Evolutionary conservation across 495 filamentous ascomycete species (phyloP).

Genomic region (Cryomyces minteri): DNA sequence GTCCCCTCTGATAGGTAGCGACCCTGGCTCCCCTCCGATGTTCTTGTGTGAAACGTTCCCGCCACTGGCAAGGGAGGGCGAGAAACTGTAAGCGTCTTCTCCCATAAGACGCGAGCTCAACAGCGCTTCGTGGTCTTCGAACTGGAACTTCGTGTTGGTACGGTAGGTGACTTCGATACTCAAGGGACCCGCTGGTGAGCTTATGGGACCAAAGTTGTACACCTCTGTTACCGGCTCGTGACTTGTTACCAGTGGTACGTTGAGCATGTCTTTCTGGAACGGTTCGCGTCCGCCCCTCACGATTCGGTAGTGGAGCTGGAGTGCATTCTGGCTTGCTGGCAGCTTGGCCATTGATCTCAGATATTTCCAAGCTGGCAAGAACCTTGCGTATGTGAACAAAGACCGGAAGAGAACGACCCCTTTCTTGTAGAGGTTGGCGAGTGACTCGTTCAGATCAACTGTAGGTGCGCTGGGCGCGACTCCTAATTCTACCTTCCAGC

Average conservation of each 20-base stretch:
- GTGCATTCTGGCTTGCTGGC: conserved; percentile 42
- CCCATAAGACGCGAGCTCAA: conserved; percentile 94
- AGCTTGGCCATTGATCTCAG: conserved; percentile 38
- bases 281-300: conserved; percentile 33
- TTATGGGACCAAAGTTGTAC: conserved; percentile 60
- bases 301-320: conserved; percentile 68
- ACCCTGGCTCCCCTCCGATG: conserved; percentile 43
- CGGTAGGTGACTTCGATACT: conserved; percentile 68
- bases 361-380: conserved; percentile 74
- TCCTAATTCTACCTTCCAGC: conserved; percentile 73
- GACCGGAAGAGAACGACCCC: conserved; percentile 86
- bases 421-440: conserved; percentile 91
- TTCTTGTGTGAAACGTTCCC: conserved; percentile 6
- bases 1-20: conserved; percentile 38
- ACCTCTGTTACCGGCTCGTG: conserved; percentile 48
- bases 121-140: conserved; percentile 78
- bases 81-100: conserved; percentile 71
- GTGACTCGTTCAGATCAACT: conserved; percentile 46
- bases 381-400: conserved; percentile 65
- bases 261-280: conserved; percentile 38
- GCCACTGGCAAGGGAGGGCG: conserved; percentile 40
- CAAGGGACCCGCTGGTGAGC: conserved; percentile 72
- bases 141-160: conserved; percentile 71
- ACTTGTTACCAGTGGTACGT: conserved; percentile 51
- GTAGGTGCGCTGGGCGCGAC: conserved; percentile 30